These are phyloP conservation scores for Chenopodium suecicum DNA, from an alignment of 148 eudicot species.

Conservation along the genomic window DNA sequence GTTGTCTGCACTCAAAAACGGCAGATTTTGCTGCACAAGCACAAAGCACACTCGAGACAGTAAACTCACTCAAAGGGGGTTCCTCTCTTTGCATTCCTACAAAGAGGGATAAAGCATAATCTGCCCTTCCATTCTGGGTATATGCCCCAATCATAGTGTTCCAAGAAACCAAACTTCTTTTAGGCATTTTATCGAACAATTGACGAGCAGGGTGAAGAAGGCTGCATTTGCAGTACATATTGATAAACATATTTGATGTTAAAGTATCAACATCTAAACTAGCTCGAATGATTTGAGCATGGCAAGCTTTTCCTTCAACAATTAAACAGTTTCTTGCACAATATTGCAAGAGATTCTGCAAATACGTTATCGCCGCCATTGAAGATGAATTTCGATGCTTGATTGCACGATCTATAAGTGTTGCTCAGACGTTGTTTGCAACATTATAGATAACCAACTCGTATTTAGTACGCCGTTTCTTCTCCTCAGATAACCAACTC, in stretches of 20 bases:
- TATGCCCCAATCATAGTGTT: slow-evolving; percentile 67
- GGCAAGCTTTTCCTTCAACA: slow-evolving; percentile 55
- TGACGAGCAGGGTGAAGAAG: slow-evolving; percentile 37
- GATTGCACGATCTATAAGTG: too few relatives aligned
- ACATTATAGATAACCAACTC: too few relatives aligned
- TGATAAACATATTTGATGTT: slow-evolving; percentile 60
- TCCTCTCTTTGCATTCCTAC: slow-evolving; percentile 56
- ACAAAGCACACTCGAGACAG: too few relatives aligned
- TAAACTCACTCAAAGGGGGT: too few relatives aligned
- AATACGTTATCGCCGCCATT: slow-evolving; percentile 11
- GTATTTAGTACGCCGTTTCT: not conserved
- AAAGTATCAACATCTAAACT: slow-evolving; percentile 39
- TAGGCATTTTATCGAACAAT: slow-evolving; percentile 66
- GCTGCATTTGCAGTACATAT: slow-evolving; percentile 69
- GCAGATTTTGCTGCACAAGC: slow-evolving; percentile 34
- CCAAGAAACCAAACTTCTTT: slow-evolving; percentile 12
- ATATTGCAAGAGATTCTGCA: slow-evolving; percentile 46
- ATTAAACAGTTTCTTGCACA: slow-evolving; percentile 47
- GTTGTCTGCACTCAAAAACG: slow-evolving; percentile 61
- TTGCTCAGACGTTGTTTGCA: too few relatives aligned
- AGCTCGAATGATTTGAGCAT: slow-evolving; percentile 45
- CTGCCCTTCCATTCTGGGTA: slow-evolving; percentile 43
- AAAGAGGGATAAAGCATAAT: slow-evolving; percentile 51
- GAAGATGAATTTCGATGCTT: not conserved
- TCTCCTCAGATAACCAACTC: too few relatives aligned